A percentile compares a stretch with the other conserved stretches of the same genome.
phyloP scores from a whole-genome alignment of 495 filamentous ascomycete genomes.

The Penicillium goetzii region DNA sequence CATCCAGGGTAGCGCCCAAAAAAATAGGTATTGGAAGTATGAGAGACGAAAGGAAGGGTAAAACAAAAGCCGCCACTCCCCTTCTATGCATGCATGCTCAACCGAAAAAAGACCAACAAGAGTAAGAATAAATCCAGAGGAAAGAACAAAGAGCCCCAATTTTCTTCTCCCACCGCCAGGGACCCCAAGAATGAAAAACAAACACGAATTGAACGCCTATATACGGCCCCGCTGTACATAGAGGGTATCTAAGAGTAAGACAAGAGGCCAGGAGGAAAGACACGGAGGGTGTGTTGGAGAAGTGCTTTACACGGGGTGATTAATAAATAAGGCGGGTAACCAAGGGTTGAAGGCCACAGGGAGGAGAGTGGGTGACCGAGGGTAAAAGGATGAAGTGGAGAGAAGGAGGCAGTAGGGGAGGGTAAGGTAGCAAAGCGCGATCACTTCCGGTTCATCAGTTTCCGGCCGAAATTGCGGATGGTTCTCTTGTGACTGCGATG shows the following conservation, averaged over 20 bases:
- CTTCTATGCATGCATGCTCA: constrained; percentile 18
- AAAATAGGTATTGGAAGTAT: constrained; percentile 3
- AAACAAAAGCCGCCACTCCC: constrained; percentile 5
- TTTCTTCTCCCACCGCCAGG: constrained; percentile 3
- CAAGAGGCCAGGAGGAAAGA: constrained; percentile 17
- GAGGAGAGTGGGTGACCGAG: background rate
- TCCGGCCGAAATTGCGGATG: constrained; percentile 49
- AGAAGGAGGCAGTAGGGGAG: constrained; percentile 1
- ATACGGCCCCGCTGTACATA: constrained; percentile 33
- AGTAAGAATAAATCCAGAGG: constrained; percentile 1
- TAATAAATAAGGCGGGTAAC: background rate
- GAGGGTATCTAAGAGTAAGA: constrained; percentile 36
- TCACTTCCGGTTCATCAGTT: constrained; percentile 39
- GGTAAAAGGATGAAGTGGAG: constrained; percentile 11
- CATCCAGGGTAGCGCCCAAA: background rate
- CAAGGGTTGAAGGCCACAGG: constrained; percentile 17
- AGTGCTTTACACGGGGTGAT: constrained; percentile 16
- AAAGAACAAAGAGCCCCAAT: background rate
- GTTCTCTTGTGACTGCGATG: constrained; percentile 38
- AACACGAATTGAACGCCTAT: constrained; percentile 31
- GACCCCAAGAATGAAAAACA: constrained; percentile 5
- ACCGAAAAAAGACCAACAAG: constrained; percentile 4
- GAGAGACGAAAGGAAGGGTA: background rate
- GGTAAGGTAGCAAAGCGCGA: background rate
- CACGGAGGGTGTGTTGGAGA: background rate